Evolutionary conservation across 169 alveolate species (phyloP).

Genomic region (Plasmodium coatneyi): DNA sequence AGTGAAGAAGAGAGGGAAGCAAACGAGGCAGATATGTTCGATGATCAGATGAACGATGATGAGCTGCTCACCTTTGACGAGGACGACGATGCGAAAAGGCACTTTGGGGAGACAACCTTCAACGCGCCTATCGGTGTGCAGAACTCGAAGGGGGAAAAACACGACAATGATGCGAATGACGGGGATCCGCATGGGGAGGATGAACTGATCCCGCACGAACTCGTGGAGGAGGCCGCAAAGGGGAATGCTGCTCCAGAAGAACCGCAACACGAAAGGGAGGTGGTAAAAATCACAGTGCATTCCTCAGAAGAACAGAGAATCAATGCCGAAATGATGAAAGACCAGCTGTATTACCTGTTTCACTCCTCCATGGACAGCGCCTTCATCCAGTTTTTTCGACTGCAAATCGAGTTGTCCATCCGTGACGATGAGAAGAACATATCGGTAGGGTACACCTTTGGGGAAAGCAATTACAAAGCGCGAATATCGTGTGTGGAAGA

Average conservation of each 20-base stretch:
- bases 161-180: neutral
- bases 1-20: conserved; percentile 56
- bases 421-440: neutral
- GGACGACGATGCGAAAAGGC: conserved; percentile 65
- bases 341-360: conserved; percentile 33
- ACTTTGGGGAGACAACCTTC: conserved; percentile 59
- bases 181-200: neutral
- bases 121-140: neutral
- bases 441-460: neutral
- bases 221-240: neutral
- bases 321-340: conserved; percentile 46
- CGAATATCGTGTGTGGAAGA: neutral
- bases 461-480: conserved; percentile 1
- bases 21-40: neutral
- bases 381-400: conserved; percentile 17
- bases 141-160: neutral
- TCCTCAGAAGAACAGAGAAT: conserved; percentile 22
- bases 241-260: neutral
- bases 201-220: neutral
- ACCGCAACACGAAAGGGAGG: neutral
- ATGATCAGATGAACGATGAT: conserved; percentile 9
- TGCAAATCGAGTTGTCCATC: neutral
- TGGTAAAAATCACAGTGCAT: conserved; percentile 10
- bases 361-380: conserved; percentile 60
- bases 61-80: conserved; percentile 42